Base-by-base conservation (phyloP, 2,329 filamentous ascomycete genomes). In the Colletotrichum chrysophilum region DNA sequence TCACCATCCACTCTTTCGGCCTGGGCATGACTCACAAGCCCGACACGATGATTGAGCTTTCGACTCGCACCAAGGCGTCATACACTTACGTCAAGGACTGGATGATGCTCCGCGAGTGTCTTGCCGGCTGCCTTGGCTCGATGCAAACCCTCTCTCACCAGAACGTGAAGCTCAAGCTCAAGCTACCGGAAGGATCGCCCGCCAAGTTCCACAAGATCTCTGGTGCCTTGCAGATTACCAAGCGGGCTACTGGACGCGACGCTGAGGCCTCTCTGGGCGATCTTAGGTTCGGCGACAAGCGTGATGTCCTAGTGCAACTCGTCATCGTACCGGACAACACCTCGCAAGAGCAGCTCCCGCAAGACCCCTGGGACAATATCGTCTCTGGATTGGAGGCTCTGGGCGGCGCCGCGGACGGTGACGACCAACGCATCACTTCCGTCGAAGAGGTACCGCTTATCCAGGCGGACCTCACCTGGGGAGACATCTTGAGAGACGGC, bases 21-120 rank as follows among this genome's bases (percentile, higher is more conserved):
- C 90, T 99, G 21, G 97, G 97, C 67, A 93, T 98, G 88, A 98
- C 96, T 1, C 97, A 99, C 86, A 98, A 98, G 86, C 97, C 97
- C 7, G 97, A 99, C 82, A 98, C 96, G 1, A 98, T 99, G 96
- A 98, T 99, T 77, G 96, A 98, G 85, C 88, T 99, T 14, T 98
- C 97, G 1, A 97, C 95, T 8, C 91, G 96, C 76, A 99, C 97
- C 5, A 99, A 98, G 86, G 97, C 96, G 6, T 97, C 96, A 2
- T 99, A 98, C 82, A 97, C 96, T 2, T 99, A 98, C 81, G 96
- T 99, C 79, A 99, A 98, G 86, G 97, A 99, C 84, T 99, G 97
- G 97, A 98, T 98, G 96, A 99, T 98, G 96, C 90, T 99, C 43
- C 94, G 97, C 32, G 97, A 99, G 84, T 98, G 97, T 83, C 90